Evolutionary conservation across 768 basidiomycete genomes (phyloP), one percentile per base, ranked within the genome.

Genomic region (Tylopilus plumbeoviolaceoides): DNA sequence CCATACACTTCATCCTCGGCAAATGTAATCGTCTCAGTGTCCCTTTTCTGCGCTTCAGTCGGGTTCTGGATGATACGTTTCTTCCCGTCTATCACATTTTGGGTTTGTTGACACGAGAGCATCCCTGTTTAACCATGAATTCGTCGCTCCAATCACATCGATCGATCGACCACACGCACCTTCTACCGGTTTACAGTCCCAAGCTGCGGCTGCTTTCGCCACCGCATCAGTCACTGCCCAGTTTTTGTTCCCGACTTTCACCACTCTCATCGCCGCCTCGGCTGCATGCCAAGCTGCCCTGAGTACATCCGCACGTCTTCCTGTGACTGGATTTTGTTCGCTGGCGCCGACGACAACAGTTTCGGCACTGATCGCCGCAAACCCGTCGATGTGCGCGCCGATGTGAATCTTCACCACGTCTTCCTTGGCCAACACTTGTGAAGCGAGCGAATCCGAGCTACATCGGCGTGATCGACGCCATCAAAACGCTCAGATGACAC

Each of bases 311-410:
- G 95, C 95, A 41, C 84, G 85, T 56, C 86, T 75, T 44, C 91
- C 97, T 4, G 89, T 92, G 20, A 87, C 88, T 20, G 91, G 92
- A 53, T 78, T 76, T 50, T 81, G 74, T 21, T 78, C 72, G 50
- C 83, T 84, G 35, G 91, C 87, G 38, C 93, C 91, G 30, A 98
- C 82, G 54, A 97, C 83, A 63, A 98, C 71, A 48, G 95, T 98
- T 72, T 99, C 97, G 31, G 92, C 97, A 66, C 83, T 84, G 70
- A 97, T 85, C 49, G 92, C 84, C 18, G 95, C 94, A 71, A 90
- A 98, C 51, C 97, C 97, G 69, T 98, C 95, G 71, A 99, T 93
- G 66, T 99, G 97, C 18, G 95, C 94, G 43, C 97, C 97, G 55
- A 98, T 78, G 70, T 95, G 91, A 58, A 99, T 74, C 75, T 98